Evolutionary conservation across 345 rosid species (phyloP), one percentile per base, ranked within the genome.

Genomic region (Populus ilicifolia): DNA sequence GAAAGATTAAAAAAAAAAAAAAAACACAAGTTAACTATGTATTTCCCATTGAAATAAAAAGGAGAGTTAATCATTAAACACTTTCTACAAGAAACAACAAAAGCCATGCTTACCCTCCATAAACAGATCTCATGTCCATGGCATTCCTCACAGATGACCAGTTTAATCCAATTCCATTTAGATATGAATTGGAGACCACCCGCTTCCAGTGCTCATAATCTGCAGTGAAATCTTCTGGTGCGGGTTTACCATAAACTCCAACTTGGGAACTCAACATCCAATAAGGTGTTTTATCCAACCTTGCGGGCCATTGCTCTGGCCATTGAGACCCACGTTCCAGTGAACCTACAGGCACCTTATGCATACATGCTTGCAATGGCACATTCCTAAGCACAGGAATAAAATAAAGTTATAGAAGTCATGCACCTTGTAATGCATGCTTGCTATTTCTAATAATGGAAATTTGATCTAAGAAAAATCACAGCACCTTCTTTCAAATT

Each of bases 71-170:
- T 33, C 59, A 44, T 29, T 62, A 9, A 65, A 18, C 59, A 8
- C 68, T 43, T 43, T 36, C 65, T 43, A 52, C 43, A 14, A 38
- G 39, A 21, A 50, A 61, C 23, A 74, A 36, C 20, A 33, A 38
- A 16, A 14, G 73, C 39, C 71, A 62, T 56, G 73, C 91, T 87
- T 89, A 91, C 98, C 98, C 98, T 87, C 98, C 98, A 73, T 96
- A 96, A 75, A 92, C 84, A 67, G 98, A 79, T 84, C 91, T 90
- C 98, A 96, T 93, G 95, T 93, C 99, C 98, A 96, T 96, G 78
- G 89, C 95, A 84, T 89, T 93, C 80, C 99, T 88, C 74, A 93
- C 95, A 41, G 84, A 23, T 78, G 87, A 85, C 99, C 98, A 93
- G 86, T 92, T 89, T 72, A 96, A 88, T 73, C 97, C 98, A 73